Percentiles rank a stretch among this genome's conserved stretches.
Evolutionary conservation across 805 yeast genomes (phyloP).

Genomic region (Peterozyma toletana): DNA sequence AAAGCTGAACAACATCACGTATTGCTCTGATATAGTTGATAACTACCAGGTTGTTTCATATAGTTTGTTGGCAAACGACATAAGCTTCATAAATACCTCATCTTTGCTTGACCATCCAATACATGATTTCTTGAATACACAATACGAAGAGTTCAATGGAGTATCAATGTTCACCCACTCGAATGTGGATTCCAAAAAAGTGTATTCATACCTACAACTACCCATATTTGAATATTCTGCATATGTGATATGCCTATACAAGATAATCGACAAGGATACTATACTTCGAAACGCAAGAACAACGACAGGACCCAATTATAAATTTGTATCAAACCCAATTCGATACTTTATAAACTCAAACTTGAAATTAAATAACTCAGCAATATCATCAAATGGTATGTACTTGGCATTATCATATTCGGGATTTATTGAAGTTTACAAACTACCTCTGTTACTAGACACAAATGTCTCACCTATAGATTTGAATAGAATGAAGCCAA

Average conservation of each 20-base stretch:
- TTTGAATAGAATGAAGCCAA: constrained; percentile 1
- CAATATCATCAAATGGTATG: constrained; percentile 4
- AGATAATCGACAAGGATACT: background rate
- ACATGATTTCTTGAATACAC: background rate
- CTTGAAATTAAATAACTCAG: constrained; percentile 3
- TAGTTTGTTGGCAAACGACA: constrained; percentile 1
- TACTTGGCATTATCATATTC: constrained; percentile 7
- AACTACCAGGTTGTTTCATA: constrained; percentile 3
- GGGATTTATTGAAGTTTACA: constrained; percentile 6
- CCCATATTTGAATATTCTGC: constrained; percentile 4
- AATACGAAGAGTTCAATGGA: constrained; percentile 1
- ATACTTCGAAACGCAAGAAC: too few relatives aligned
- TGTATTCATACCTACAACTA: too few relatives aligned
- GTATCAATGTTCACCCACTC: too few relatives aligned
- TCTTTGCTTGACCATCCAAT: too few relatives aligned
- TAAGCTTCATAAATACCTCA: background rate
- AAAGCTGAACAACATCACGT: constrained; percentile 4
- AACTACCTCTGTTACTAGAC: background rate
- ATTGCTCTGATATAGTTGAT: constrained; percentile 4
- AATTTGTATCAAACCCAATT: constrained; percentile 4
- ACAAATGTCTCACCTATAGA: background rate
- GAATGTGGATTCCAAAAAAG: too few relatives aligned
- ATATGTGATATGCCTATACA: constrained; percentile 6
- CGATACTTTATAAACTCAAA: constrained; percentile 1
- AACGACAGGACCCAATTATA: background rate